These are phyloP conservation scores for Eimeria praecox DNA, from an alignment of 169 alveolate species.

Conservation along the genomic window DNA sequence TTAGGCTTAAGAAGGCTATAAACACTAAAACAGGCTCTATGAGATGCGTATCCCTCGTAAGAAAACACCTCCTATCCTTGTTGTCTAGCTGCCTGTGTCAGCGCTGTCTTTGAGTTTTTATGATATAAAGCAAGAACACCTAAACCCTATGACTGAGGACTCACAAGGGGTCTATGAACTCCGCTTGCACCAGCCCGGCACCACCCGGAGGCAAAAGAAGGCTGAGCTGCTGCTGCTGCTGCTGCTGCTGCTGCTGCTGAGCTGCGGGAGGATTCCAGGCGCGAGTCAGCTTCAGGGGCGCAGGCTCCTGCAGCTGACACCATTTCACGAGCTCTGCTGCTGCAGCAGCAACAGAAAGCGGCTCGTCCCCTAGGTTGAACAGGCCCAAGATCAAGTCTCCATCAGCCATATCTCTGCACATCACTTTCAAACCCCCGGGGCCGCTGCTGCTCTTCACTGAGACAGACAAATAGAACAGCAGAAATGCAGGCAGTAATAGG, in stretches of 20 bases:
- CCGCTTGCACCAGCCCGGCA: slow-evolving; percentile 28
- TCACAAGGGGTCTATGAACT: slow-evolving; percentile 3
- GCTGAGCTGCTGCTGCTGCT: slow-evolving; percentile 3
- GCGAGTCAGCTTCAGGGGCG: neutral
- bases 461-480: neutral
- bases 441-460: neutral
- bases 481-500: neutral
- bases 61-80: no score
- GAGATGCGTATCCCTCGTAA: no score
- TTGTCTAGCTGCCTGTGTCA: no score
- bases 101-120: no score
- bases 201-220: neutral
- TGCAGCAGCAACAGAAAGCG: neutral
- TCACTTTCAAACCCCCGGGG: neutral
- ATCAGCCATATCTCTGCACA: slow-evolving; percentile 20
- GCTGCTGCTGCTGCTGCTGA: neutral
- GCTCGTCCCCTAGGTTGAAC: neutral
- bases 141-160: no score
- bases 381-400: slow-evolving; percentile 17
- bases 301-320: slow-evolving; percentile 13
- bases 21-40: no score
- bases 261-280: neutral
- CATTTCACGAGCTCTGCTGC: neutral
- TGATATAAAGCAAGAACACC: no score
- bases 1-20: no score